Evolutionary conservation across 306 rosid genomes (phyloP), one percentile per base, ranked within the genome.

Genomic region (Ammopiptanthus mongolicus): DNA sequence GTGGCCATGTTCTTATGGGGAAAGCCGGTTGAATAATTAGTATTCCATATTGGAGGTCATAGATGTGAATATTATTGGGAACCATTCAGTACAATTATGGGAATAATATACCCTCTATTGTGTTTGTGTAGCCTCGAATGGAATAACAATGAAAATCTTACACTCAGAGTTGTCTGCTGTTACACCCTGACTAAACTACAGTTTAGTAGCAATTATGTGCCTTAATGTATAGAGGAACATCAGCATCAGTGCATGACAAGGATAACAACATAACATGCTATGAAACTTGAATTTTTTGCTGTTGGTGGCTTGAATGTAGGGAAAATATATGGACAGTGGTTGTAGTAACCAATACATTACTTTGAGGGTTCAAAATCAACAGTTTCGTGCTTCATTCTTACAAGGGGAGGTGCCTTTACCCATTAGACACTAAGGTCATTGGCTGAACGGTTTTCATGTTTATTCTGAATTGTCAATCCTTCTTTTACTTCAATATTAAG

Each of bases 81-180:
- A 47, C 25, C 12, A 17, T 31, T 62, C 41, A 13, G 18, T 33
- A 39, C 25, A 50, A 61, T 57, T 25, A 23, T 42, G 57, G 46
- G 68, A 47, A 75, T n/a, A 22, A 21, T 66, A 33, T 77, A 25
- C 12, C 41, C 44, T 10, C 44, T 15, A 51, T 13, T 62, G 51
- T 62, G 78, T 71, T 39, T 52, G 36, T 41, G 67, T 63, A 28
- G 50, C 10, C 48, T 37, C 39, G 14, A 51, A 50, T 37, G 46
- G 25, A 5, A 34, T 75, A 59, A 59, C 4, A 69, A 23, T 69
- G 62, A 68, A 29, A 46, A 60, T 71, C 55, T 69, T 69, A 5
- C 69, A 48, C n/a, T 48, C 9, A 14, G 23, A 60, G 5, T 28
- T 74, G 57, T 81, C 36, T 52, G 65, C 61, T 68, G 57, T 59